These are phyloP conservation scores for Candida dendrica DNA, from an alignment of 805 yeast species.

Conservation along the genomic window DNA sequence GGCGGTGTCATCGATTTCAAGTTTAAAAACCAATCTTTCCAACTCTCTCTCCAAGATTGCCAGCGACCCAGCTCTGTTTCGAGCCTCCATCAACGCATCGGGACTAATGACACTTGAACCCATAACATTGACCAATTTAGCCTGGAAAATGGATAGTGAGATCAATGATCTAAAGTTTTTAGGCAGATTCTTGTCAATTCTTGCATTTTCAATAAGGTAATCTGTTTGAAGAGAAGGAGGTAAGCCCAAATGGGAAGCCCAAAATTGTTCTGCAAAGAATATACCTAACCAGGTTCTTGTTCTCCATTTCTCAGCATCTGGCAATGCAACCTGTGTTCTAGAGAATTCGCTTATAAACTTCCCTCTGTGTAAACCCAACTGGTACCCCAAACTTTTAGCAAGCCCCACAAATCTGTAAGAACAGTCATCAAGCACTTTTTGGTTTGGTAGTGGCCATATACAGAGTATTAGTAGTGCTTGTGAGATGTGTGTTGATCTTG, in stretches of 20 bases:
- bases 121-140: conserved; percentile 77
- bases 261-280: conserved; percentile 81
- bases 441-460: conserved; percentile 90
- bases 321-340: conserved; percentile 79
- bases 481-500: conserved; percentile 87
- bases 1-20: conserved; percentile 58
- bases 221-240: conserved; percentile 86
- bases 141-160: conserved; percentile 72
- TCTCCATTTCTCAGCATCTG: conserved; percentile 91
- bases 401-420: conserved; percentile 83
- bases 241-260: conserved; percentile 82
- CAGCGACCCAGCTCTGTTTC: conserved; percentile 72
- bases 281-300: conserved; percentile 89
- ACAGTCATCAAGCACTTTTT: conserved; percentile 86
- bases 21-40: conserved; percentile 58
- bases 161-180: conserved; percentile 65
- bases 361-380: conserved; percentile 86
- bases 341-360: conserved; percentile 87
- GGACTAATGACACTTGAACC: conserved; percentile 81
- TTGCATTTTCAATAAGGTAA: conserved; percentile 70
- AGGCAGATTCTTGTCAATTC: conserved; percentile 58
- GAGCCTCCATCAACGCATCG: conserved; percentile 83
- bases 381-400: conserved; percentile 78
- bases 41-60: conserved; percentile 74
- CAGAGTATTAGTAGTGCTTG: conserved; percentile 83